Base-by-base conservation (phyloP, 768 basidiomycete genomes). In the Pulveroboletus sp. region DNA sequence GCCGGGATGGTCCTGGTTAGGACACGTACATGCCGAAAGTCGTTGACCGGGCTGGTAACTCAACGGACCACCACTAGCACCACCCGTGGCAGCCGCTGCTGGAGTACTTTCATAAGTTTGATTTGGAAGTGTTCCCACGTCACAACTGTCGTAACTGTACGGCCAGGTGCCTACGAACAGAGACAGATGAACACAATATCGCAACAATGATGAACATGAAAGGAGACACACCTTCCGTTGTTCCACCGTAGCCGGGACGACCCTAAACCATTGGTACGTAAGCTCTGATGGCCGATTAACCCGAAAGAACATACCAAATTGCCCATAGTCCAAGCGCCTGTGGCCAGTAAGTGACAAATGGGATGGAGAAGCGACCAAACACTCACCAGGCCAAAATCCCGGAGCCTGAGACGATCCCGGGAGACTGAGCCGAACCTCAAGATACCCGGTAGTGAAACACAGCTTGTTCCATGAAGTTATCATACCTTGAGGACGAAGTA, bases 401-500 rank as follows among this genome's bases (percentile, higher is more conserved):
- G 85, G 79, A 14, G 76, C 73, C 34, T 61, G 55, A 1, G 77
- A 71, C 11, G 72, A 67, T 6, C 89, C 90, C 16, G 90, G 89
- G 57, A 91, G 64, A 63, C 86, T 89, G 17, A 91, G 59, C n/a
- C 76, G 79, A 3, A 86, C 81, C 69, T 96, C 96, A 49, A 97
- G 73, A 63, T 93, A 93, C 2, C 91, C 93, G 0, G 91, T 92
- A 14, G 84, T 94, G 70, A 93, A 96, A 71, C 94, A 98, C 47
- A 96, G 69, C 69, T 96, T 91, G 70, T 96, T 95, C 93, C 94
- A 96, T 12, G 83, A 79, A 57, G 86, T 83, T 10, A 93, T 45
- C 84, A 86, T 85, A 31, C 81, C 82, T 78, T 50, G 31, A 41
- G 17, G 43, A 46, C 27, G 44, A 57, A 45, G 19, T 59, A 26